Evolutionary conservation across 306 rosid species (phyloP), one percentile per base, ranked within the genome.

Genomic region (Citrullus colocynthis): DNA sequence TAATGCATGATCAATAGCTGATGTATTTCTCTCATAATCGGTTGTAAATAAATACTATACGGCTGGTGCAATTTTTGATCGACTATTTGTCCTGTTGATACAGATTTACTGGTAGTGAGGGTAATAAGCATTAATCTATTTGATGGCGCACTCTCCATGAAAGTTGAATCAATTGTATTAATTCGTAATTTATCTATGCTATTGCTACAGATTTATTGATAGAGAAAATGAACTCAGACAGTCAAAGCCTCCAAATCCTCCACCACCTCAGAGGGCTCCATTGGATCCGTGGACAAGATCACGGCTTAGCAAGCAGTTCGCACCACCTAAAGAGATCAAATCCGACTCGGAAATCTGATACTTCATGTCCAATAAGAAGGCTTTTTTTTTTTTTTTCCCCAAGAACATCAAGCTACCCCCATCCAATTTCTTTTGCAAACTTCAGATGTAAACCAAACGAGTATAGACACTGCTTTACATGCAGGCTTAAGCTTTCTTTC

Each of bases 211-310:
- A 91, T 92, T 92, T 77, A 83, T 95, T 16, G 97, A 90, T 82
- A 78, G 96, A 80, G 96, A 90, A 56, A 90, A 89, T 82, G 96
- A 92, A 80, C 96, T 95, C 11, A 89, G 93, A 83, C 92, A 92
- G 78, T 81, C 99, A 20, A 95, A 92, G 87, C 92, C 93, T 60
- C 91, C 96, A 15, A 80, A 87, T 73, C 90, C 99, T 71, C 97
- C 87, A 80, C 88, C 86, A 65, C 96, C 92, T n/a, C 89, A 84
- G 84, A 87, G 81, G 84, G 85, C 88, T 76, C 88, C 99, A 62
- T 41, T 92, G 62, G 97, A 92, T 84, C 99, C 99, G 30, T 95
- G 97, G 97, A 78, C 93, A 51, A 83, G 88, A 69, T 92, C 99
- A 54, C 87, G 83, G 66, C 97, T 92, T 75, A 81, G 77, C 78